A percentile compares a stretch with the other conserved stretches of the same genome.
These are phyloP conservation scores for Pyrus betulifolia DNA, from an alignment of 306 rosid genomes.

Conservation along the genomic window DNA sequence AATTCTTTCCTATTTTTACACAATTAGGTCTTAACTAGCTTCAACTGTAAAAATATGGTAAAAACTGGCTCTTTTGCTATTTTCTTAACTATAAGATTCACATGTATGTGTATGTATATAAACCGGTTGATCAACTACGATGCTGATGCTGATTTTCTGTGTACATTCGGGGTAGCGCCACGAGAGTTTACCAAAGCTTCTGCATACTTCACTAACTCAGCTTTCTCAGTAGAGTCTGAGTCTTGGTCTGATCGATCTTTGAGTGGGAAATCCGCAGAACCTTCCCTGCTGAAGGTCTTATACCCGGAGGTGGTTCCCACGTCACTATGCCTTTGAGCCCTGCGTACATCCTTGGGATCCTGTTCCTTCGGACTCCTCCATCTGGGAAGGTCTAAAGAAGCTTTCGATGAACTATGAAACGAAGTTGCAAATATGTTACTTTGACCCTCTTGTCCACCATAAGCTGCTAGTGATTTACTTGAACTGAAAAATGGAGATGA, in stretches of 20 bases:
- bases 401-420: slow-evolving; percentile 17
- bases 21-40: slow-evolving; percentile 21
- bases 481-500: slow-evolving; percentile 30
- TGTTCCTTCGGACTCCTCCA: slow-evolving; percentile 32
- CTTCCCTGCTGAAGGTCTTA: slow-evolving; percentile 25
- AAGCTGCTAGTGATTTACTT: slow-evolving; percentile 21
- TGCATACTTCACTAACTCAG: slow-evolving; percentile 70
- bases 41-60: slow-evolving; percentile 13
- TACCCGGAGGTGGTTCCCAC: slow-evolving; percentile 19
- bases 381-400: slow-evolving; percentile 33
- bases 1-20: not conserved
- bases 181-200: slow-evolving; percentile 52
- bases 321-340: slow-evolving; percentile 13
- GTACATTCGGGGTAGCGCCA: not conserved
- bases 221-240: slow-evolving; percentile 33
- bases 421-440: slow-evolving; percentile 27
- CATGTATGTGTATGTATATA: not conserved
- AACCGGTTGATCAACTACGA: slow-evolving; percentile 25
- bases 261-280: slow-evolving; percentile 17
- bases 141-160: slow-evolving; percentile 38
- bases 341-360: slow-evolving; percentile 12
- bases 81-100: slow-evolving; percentile 9
- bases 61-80: slow-evolving; percentile 4
- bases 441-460: slow-evolving; percentile 23
- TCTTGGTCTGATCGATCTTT: slow-evolving; percentile 21